A percentile compares a stretch with the other conserved stretches of the same genome.
phyloP scores from a whole-genome alignment of 2,329 filamentous ascomycete species.

The Clathrospora elynae region DNA sequence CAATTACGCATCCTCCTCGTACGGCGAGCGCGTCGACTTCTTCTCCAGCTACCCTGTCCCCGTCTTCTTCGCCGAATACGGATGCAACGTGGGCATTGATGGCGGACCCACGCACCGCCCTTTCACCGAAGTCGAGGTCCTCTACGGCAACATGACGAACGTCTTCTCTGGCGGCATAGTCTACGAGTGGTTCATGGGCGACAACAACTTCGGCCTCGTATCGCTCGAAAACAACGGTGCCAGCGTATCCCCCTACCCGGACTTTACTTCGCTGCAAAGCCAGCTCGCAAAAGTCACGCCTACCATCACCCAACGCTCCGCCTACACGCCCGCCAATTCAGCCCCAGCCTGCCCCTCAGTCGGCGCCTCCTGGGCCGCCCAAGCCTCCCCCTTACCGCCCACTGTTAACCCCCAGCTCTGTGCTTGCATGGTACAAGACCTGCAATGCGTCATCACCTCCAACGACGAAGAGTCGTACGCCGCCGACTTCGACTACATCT shows the following conservation, averaged over 20 bases:
- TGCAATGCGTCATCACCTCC: slow-evolving; percentile 71
- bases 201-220: slow-evolving; percentile 86
- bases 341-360: slow-evolving; percentile 73
- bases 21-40: slow-evolving; percentile 79
- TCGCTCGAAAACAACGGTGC: slow-evolving; percentile 59
- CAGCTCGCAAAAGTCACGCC: slow-evolving; percentile 71
- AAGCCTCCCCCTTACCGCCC: slow-evolving; percentile 73
- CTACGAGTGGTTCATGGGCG: slow-evolving; percentile 96
- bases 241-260: slow-evolving; percentile 67
- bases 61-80: slow-evolving; percentile 98
- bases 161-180: slow-evolving; percentile 96
- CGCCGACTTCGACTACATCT: slow-evolving; percentile 75
- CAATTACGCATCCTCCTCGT: slow-evolving; percentile 75
- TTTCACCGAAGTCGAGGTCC: slow-evolving; percentile 81
- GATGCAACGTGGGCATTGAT: slow-evolving; percentile 69
- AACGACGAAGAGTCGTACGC: slow-evolving; percentile 65
- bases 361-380: slow-evolving; percentile 69
- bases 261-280: slow-evolving; percentile 74
- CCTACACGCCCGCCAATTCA: slow-evolving; percentile 74
- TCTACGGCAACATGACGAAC: slow-evolving; percentile 82
- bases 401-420: slow-evolving; percentile 79
- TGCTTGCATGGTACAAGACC: slow-evolving; percentile 76
- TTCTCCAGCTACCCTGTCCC: slow-evolving; percentile 89
- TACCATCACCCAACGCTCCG: slow-evolving; percentile 64
- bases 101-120: slow-evolving; percentile 63